Conservation (phyloP, 176 grass and related monocot genomes). For the Triticum aestivum region DNA sequence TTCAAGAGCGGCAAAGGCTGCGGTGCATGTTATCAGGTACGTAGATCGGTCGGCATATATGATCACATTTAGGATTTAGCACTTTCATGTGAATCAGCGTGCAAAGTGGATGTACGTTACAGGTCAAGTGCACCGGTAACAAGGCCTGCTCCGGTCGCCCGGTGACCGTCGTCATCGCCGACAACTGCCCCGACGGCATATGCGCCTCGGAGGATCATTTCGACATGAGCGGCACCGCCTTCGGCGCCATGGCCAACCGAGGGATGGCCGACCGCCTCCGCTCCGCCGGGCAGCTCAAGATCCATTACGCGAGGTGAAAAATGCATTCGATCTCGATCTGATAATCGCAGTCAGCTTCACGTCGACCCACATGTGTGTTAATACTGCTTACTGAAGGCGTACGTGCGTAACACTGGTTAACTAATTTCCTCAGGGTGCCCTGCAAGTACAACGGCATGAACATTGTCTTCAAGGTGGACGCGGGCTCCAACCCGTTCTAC, state of each 20-base stretch:
- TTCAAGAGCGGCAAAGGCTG: constrained; percentile 81
- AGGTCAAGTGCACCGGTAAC: constrained; percentile 65
- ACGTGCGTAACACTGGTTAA: not conserved
- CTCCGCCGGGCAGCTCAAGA: constrained; percentile 48
- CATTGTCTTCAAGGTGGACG: constrained; percentile 45
- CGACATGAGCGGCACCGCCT: constrained; percentile 80
- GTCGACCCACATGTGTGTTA: too few relatives aligned
- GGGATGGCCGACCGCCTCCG: constrained; percentile 62
- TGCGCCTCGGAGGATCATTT: constrained; percentile 57
- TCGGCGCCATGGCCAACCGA: constrained; percentile 60
- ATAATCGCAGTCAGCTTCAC: not conserved
- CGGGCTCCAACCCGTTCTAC: constrained; percentile 33
- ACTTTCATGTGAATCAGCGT: not conserved
- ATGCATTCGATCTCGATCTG: not conserved
- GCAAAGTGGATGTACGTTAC: not conserved
- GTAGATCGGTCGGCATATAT: not conserved
- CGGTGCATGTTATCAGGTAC: constrained; percentile 74
- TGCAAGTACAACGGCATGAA: constrained; percentile 38
- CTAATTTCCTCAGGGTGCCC: constrained; percentile 33
- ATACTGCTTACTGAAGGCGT: not conserved
- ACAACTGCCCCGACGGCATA: constrained; percentile 50
- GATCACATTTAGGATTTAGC: not conserved
- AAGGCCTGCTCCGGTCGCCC: constrained; percentile 58
- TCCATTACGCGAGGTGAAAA: constrained; percentile 50
- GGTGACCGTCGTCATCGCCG: constrained; percentile 71